A percentile compares a stretch with the other conserved stretches of the same genome.
These are phyloP conservation scores for Mycena belliarum DNA, from an alignment of 768 basidiomycete genomes.

Conservation along the genomic window DNA sequence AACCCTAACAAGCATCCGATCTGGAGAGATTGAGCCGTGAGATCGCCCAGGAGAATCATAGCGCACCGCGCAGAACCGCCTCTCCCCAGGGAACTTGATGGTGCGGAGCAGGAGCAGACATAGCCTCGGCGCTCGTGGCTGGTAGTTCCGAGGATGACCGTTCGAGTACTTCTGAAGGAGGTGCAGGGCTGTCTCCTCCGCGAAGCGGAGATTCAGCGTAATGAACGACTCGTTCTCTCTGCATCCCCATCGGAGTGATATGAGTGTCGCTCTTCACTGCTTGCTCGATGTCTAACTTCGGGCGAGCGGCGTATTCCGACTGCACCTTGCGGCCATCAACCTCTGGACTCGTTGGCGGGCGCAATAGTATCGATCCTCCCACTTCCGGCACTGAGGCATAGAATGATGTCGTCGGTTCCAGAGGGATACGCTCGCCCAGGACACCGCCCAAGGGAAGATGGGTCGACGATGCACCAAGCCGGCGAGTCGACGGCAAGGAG, in stretches of 20 bases:
- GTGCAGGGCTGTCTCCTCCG: conserved; percentile 34
- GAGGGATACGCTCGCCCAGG: neutral
- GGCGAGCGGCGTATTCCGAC: conserved; percentile 12
- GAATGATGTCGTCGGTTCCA: conserved; percentile 4
- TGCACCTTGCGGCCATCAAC: conserved; percentile 6
- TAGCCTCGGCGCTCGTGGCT: conserved; percentile 67
- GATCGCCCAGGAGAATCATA: neutral
- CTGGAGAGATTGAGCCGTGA: conserved; percentile 41
- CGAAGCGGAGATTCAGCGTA: conserved; percentile 33
- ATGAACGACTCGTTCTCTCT: conserved; percentile 39
- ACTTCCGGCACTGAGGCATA: neutral
- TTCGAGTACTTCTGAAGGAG: conserved; percentile 67
- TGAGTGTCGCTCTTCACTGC: conserved; percentile 19
- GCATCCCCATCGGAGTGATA: conserved; percentile 24
- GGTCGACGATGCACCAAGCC: neutral
- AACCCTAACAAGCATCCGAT: conserved; percentile 86
- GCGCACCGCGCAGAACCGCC: conserved; percentile 68
- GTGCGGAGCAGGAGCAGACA: conserved; percentile 27
- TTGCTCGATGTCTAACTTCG: neutral
- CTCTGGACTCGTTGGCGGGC: neutral
- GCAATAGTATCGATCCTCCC: conserved; percentile 4
- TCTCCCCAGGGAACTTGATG: conserved; percentile 44
- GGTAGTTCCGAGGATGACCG: conserved; percentile 57
- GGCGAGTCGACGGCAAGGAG: conserved; percentile 10
- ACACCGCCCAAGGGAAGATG: neutral